Base-by-base conservation (phyloP, 2,329 filamentous ascomycete genomes). In the Teratosphaeria gauchensis region DNA sequence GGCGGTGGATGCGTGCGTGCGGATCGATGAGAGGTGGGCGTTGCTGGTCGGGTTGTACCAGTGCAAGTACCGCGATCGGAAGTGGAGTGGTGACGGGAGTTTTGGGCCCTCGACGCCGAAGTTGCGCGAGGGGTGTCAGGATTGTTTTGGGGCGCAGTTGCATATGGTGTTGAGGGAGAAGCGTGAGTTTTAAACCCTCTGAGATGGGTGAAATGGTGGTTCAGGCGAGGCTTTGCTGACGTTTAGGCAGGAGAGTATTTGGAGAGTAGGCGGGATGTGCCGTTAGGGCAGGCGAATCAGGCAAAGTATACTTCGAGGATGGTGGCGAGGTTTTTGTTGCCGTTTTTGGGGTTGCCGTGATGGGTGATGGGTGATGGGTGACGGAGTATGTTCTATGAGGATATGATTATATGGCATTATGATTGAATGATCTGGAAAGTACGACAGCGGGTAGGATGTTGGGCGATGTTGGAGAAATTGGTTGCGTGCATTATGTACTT, bases 11-110 rank as follows among this genome's bases (percentile, higher is more conserved):
- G 73, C 76, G 3, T 78, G 76, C 59, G 62, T 71, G 24, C 71
- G 74, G 11, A 78, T 80, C 53, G 78, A 80, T 51, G 68, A 72
- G 24, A 68, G 74, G 11, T 78, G 76, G 65, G 65, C 68, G 14
- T 74, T 80, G 58, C 68, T 80, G 53, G 69, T 74, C 55, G 73
- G 73, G 19, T 71, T 80, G 12, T 80, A 78, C 65, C 68, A 75
- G 42, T 76, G 72, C 72, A 79, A 79, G 64, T 79, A 78, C 63
- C 74, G 77, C 54, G 73, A 74, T 61, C 75, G 64, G 56, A 70
- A 66, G 24, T 70, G 77, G 61, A 62, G 66, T 3, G 69, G 73
- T 32, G 53, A 64, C 2, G 74, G 75, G 14, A 70, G 70, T 35
- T 71, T 71, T 55, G 69, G 69, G 12, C 71, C 71, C 32, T 74